Evolutionary conservation across 768 basidiomycete genomes (phyloP), one percentile per base, ranked within the genome.

Genomic region (Scleroderma bovista): DNA sequence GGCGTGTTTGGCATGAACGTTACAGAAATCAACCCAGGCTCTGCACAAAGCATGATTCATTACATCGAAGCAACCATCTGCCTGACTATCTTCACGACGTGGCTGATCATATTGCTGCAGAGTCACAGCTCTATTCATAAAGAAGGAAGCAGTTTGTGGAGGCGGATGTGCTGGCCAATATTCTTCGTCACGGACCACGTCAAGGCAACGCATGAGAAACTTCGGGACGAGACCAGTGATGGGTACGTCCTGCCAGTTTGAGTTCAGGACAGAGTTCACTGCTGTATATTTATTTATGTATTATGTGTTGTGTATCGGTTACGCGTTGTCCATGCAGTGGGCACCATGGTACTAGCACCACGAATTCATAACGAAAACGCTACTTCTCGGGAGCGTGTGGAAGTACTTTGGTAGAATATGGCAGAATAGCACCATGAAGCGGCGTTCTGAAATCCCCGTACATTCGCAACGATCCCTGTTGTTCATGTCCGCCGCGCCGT

Each of bases 31-130:
- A 12, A 60, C 54, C 10, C 56, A n/a, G 1, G 20, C 9, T 59
- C 62, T 6, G 19, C 31, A 2, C 69, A 53, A 31, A 64, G 63
- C 3, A 57, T 81, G 2, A 50, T 53, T 2, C 69, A 71, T 16
- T 81, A 73, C 46, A 33, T 75, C 22, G 68, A 55, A 15, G 57
- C 67, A 1, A 71, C 76, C 6, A 46, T 77, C 9, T 59, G 69
- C 0, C 65, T 84, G 32, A 83, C 81, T 0, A 13, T 74, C 16
- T 36, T 70, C 8, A 79, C 78, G 8, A 65, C 76, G 31, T 84
- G 80, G 80, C 54, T 81, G 16, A 72, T 75, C 16, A 67, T 81
- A 17, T 72, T 79, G 4, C 72, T 78, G 56, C 80, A 80, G n/a
- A 51, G 34, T 42, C 44, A 57, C 2, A 58, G 49, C 10, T 3